These are phyloP conservation scores for Solanum appendiculatum DNA, from an alignment of 257 asterid genomes.

Conservation along the genomic window DNA sequence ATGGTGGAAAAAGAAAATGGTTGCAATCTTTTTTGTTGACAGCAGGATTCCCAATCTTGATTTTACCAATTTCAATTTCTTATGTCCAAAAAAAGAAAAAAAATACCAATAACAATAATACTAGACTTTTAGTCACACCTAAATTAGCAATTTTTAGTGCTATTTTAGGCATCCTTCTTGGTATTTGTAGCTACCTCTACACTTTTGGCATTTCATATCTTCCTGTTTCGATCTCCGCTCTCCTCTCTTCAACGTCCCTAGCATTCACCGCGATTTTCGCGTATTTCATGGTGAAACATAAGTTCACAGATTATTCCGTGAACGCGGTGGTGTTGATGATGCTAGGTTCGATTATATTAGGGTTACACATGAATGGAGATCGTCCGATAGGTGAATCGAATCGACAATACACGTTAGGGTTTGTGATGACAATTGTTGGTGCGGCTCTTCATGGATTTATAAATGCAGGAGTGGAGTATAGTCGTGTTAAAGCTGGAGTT, in stretches of 20 bases:
- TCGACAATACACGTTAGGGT: conserved; percentile 6
- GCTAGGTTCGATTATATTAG: conserved; percentile 19
- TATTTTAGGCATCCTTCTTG: conserved; percentile 12
- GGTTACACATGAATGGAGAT: conserved; percentile 16
- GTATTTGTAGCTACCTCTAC: conserved; percentile 20
- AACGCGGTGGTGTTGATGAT: conserved; percentile 23
- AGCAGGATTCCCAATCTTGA: conserved; percentile 20
- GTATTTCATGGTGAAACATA: conserved; percentile 14
- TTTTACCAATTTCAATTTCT: conserved; percentile 18
- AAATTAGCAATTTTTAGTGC: not conserved
- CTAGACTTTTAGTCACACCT: conserved; percentile 5
- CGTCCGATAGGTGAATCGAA: conserved; percentile 21
- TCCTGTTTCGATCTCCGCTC: conserved; percentile 21
- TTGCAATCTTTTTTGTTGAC: conserved; percentile 17
- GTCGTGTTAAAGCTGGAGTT: conserved; percentile 11
- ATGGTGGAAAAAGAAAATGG: conserved; percentile 26
- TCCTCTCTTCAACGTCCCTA: conserved; percentile 11
- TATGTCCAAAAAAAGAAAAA: not conserved
- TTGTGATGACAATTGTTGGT: conserved; percentile 16
- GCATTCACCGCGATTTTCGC: conserved; percentile 21
- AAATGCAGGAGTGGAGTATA: conserved; percentile 17
- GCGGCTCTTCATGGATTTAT: conserved; percentile 25
- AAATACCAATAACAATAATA: not conserved
- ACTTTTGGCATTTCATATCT: conserved; percentile 19
- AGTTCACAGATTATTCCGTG: conserved; percentile 8